Base-by-base conservation (phyloP, 306 rosid species). In the Notholithocarpus densiflorus region DNA sequence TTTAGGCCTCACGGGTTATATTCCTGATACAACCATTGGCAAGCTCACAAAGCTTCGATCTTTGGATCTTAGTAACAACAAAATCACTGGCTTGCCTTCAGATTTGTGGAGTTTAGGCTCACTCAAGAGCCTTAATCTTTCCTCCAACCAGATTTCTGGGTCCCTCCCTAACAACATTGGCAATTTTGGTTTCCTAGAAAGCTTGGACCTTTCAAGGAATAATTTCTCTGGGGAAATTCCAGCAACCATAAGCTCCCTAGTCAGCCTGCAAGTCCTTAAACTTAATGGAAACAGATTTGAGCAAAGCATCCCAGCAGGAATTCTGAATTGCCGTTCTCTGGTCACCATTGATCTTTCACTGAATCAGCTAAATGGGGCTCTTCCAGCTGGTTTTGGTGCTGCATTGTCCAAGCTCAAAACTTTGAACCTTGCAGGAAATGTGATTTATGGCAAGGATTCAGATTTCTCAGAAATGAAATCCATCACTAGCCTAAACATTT, bases 51-150 rank as follows among this genome's bases (percentile, higher is more conserved):
- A 62, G 80, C 93, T 96, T 76, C 94, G 90, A 68, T 31, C 68
- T 83, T 82, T 96, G 85, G 93, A 93, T 87, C 98, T 96, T 55
- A 93, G 99, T 92, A 43, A 71, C 87, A 96, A 96, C 89, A 88
- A 82, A 70, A 90, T 96, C 86, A 90, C 90, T 24, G 75, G 31
- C 18, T 84, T 96, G 76, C 93, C 99, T 59, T 86, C 96, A 45
- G 99, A 96, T 88, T 91, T 96, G 75, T 93, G 99, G 99, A 89
- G 99, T 53, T 81, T 96, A 26, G 79, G 87, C 83, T 89, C 90
- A 43, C 91, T 96, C 84, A 89, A 84, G 71, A 86, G 52, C 80
- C 94, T 96, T 26, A 90, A 88, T 82, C 96, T 93, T 71, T 91
- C 98, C 31, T 79, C 72, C 61, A 93, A 96, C 60, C 79, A 75